Conservation (phyloP, 345 rosid species). For the Trapa incisa region DNA sequence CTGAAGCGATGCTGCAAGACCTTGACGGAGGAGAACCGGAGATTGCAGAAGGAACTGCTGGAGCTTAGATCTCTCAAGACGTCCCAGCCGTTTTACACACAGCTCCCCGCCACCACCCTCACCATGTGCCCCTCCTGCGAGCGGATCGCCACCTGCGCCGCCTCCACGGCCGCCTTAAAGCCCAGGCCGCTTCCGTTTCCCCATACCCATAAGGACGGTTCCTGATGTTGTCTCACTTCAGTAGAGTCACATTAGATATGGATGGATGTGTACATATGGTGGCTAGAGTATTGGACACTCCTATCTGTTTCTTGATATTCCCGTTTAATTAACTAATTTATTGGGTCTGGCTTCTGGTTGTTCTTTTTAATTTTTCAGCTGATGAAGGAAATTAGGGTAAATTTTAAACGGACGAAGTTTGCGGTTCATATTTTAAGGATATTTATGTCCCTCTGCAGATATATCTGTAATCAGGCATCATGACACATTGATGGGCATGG, state of each 20-base stretch:
- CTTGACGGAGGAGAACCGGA: slow-evolving; percentile 82
- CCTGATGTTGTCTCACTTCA: slow-evolving; percentile 9
- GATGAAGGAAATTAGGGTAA: not conserved
- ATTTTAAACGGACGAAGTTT: not conserved
- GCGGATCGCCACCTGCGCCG: slow-evolving; percentile 61
- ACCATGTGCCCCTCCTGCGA: slow-evolving; percentile 99
- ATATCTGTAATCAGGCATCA: no score
- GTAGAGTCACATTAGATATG: not conserved
- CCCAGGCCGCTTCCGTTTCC: slow-evolving; percentile 21
- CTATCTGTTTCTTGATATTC: not conserved
- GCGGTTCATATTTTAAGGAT: no score
- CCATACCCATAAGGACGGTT: slow-evolving; percentile 22
- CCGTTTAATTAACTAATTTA: not conserved
- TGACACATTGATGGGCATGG: no score
- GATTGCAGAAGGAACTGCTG: slow-evolving; percentile 81
- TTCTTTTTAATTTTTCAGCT: slow-evolving; percentile 3
- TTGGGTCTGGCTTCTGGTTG: not conserved
- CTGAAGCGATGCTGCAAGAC: slow-evolving; percentile 91
- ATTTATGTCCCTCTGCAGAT: no score
- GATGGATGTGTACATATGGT: not conserved
- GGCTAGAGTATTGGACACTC: not conserved
- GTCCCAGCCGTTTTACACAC: slow-evolving; percentile 81
- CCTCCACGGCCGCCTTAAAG: slow-evolving; percentile 23
- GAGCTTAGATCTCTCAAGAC: slow-evolving; percentile 78
- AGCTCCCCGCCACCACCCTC: slow-evolving; percentile 96